Conservation (phyloP, 2,329 filamentous ascomycete species). For the Aspergillus sp. region DNA sequence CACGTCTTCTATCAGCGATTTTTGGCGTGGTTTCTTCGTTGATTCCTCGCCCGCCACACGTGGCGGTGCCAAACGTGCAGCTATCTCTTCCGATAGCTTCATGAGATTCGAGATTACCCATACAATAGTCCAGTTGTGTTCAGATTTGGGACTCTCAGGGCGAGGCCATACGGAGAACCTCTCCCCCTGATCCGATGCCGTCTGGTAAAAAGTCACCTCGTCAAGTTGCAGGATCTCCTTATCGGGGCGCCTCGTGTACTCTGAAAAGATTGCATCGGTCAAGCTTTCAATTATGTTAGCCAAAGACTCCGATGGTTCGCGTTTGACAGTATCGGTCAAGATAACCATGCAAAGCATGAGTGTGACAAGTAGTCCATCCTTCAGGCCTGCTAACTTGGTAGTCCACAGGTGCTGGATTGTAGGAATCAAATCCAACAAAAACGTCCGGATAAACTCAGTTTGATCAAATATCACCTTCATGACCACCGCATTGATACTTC, state of each 20-base stretch:
- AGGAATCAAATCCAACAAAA: constrained; percentile 63
- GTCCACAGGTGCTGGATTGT: constrained; percentile 76
- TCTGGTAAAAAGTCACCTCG: constrained; percentile 61
- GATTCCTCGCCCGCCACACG: constrained; percentile 15
- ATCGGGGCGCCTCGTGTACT: constrained; percentile 71
- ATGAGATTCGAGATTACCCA: constrained; percentile 39
- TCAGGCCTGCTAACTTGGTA: constrained; percentile 63
- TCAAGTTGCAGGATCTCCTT: constrained; percentile 73
- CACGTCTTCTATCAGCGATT: constrained; percentile 35
- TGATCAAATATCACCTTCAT: constrained; percentile 66
- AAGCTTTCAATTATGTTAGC: constrained; percentile 59
- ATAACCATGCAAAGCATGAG: constrained; percentile 65
- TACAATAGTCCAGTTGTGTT: constrained; percentile 40
- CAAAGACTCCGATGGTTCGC: constrained; percentile 39
- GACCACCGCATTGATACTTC: constrained; percentile 70
- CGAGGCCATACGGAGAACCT: constrained; percentile 34
- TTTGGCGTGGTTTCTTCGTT: constrained; percentile 36
- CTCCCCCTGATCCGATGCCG: constrained; percentile 32
- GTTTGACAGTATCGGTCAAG: constrained; percentile 43
- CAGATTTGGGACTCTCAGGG: constrained; percentile 31
- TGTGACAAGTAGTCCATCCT: constrained; percentile 74
- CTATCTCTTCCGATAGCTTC: constrained; percentile 35
- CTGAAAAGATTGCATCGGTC: constrained; percentile 67
- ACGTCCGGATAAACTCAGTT: constrained; percentile 57
- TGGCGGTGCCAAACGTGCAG: constrained; percentile 7